Conservation (phyloP, 2,329 filamentous ascomycete species). For the Sporothrix protearum region DNA sequence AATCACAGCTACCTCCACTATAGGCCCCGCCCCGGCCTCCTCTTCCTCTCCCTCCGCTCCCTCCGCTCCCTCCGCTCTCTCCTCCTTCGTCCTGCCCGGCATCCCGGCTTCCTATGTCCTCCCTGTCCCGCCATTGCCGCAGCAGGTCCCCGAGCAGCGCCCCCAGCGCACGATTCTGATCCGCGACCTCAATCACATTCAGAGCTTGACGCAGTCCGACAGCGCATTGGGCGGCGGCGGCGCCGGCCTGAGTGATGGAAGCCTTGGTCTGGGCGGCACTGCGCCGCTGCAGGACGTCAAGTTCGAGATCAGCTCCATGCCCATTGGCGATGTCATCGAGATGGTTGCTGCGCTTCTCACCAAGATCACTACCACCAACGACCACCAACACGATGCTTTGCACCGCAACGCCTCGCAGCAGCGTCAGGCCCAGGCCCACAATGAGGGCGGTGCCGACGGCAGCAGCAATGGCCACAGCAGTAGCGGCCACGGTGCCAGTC, state of each 20-base stretch:
- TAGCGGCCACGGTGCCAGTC: slow-evolving; percentile 47
- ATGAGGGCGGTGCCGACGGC: slow-evolving; percentile 33
- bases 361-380: slow-evolving; percentile 96
- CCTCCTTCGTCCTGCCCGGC: background rate
- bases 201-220: slow-evolving; percentile 79
- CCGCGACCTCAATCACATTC: slow-evolving; percentile 85
- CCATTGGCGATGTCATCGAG: slow-evolving; percentile 93
- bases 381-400: slow-evolving; percentile 85
- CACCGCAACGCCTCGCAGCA: slow-evolving; percentile 66
- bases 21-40: slow-evolving; percentile 3
- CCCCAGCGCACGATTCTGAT: slow-evolving; percentile 66
- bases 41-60: background rate
- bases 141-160: slow-evolving; percentile 34
- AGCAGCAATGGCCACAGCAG: slow-evolving; percentile 29
- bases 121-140: slow-evolving; percentile 33
- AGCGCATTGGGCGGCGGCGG: slow-evolving; percentile 51
- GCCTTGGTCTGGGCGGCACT: slow-evolving; percentile 46
- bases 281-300: slow-evolving; percentile 55
- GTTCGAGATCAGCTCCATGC: slow-evolving; percentile 97
- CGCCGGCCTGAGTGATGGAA: too few species aligned
- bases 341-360: slow-evolving; percentile 96
- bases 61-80: background rate
- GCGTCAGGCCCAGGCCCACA: slow-evolving; percentile 38
- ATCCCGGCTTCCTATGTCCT: background rate
- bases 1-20: slow-evolving; percentile 14